Evolutionary conservation across 2,329 filamentous ascomycete species (phyloP), one percentile per base, ranked within the genome.

Genomic region (Teratosphaeria nubilosa): DNA sequence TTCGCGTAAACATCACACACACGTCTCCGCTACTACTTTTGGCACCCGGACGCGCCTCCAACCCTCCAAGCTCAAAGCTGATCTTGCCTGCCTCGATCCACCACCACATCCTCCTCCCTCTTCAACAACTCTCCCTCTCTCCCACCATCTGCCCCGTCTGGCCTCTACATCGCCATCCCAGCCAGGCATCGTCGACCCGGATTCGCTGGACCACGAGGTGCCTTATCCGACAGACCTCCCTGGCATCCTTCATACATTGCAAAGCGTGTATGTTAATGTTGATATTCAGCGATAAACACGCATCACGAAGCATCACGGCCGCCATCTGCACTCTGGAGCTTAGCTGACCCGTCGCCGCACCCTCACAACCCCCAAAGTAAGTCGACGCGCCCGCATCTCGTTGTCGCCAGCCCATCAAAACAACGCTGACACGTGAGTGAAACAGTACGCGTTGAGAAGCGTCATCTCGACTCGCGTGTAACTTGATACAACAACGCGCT

Each of bases 191-290:
- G 34, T 20, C 14, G 22, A 45, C 31, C 14, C 53, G 5, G 30
- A 24, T 30, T 34, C 53, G 41, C 20, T 22, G 41, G n/a, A 48
- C 16, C n/a, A 48, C 41, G 41, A 57, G 56, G 55, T 57, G 58
- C 52, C 53, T 59, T 45, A 53, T 41, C 24, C 32, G 53, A 56
- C 59, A 61, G 57, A 57, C 51, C 61, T 53, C 52, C 52, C 57
- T 56, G 58, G 53, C 65, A 64, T 66, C 60, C 50, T 31, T 54
- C 55, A 53, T 56, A 59, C 59, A 59, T 59, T 58, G 57, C 41
- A 55, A 60, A 65, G 64, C 66, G 61, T 68, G 65, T 59, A 64
- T 66, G 65, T 66, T 66, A 64, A 67, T 68, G 67, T 62, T 63
- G 60, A 67, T 66, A 66, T 62, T 56, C 55, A 58, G 60, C 56